Evolutionary conservation across 495 filamentous ascomycete genomes (phyloP).

Genomic region (Aspergillus mulundensis): DNA sequence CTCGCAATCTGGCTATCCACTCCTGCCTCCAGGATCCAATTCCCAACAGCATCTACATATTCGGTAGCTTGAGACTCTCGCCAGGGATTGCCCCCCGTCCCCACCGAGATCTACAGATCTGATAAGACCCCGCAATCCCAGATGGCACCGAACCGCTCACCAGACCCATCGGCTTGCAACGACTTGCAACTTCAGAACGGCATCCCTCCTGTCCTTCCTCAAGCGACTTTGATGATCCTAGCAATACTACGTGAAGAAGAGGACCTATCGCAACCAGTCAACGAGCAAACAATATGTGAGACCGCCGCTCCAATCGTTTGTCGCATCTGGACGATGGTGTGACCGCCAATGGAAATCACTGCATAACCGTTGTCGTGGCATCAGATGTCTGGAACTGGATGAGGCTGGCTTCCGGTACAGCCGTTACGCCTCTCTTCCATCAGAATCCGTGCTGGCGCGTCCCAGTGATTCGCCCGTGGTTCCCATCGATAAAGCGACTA

Average conservation of each 20-base stretch:
- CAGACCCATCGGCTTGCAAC: neutral
- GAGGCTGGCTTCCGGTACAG: neutral
- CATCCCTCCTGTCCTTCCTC: neutral
- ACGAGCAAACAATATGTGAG: neutral
- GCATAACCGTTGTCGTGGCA: conserved; percentile 13
- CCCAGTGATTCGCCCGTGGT: neutral
- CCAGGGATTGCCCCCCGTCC: neutral
- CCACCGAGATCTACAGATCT: neutral
- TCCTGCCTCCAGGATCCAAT: neutral
- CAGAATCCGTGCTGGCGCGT: neutral
- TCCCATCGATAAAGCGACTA: neutral
- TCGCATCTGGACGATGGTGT: conserved; percentile 1
- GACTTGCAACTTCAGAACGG: too few species aligned
- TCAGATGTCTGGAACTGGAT: conserved; percentile 9
- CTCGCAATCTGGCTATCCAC: neutral
- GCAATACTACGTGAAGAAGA: neutral
- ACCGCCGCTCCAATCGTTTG: neutral
- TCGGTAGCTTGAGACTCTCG: too few species aligned
- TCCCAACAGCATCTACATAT: neutral
- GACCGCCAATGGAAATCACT: conserved; percentile 8
- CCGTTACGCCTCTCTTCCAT: neutral
- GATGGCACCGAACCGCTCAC: neutral
- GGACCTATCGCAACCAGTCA: neutral
- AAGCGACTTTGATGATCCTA: too few species aligned
- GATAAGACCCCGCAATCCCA: neutral